Percentiles rank a stretch among this genome's conserved stretches.
Evolutionary conservation across 108 stramenopile genomes (phyloP).

Genomic region (Skeletonema grethae): DNA sequence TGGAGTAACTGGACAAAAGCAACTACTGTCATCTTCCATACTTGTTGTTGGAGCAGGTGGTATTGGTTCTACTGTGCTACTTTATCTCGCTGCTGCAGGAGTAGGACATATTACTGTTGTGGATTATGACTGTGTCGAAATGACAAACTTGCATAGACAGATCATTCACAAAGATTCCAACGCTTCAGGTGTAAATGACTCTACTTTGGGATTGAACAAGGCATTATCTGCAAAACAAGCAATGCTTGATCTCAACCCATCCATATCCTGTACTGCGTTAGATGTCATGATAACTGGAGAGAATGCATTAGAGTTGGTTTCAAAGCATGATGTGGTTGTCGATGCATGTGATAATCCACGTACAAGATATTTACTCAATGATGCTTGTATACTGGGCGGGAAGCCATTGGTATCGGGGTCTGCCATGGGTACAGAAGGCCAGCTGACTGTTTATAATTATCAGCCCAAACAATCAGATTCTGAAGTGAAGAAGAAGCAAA

Average conservation of each 20-base stretch:
- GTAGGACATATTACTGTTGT: slow-evolving; percentile 85
- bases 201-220: slow-evolving; percentile 77
- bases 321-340: slow-evolving; percentile 78
- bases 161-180: slow-evolving; percentile 78
- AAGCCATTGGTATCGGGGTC: slow-evolving; percentile 84
- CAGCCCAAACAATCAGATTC: neutral
- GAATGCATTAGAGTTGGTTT: slow-evolving; percentile 71
- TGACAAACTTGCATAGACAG: slow-evolving; percentile 96
- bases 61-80: slow-evolving; percentile 80
- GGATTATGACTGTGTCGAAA: slow-evolving; percentile 94
- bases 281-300: slow-evolving; percentile 44
- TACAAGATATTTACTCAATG: slow-evolving; percentile 94
- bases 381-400: slow-evolving; percentile 89
- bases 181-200: slow-evolving; percentile 13
- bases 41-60: slow-evolving; percentile 87
- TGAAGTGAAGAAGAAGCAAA: slow-evolving; percentile 4
- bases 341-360: slow-evolving; percentile 97
- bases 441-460: slow-evolving; percentile 85
- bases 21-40: slow-evolving; percentile 67
- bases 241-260: slow-evolving; percentile 69
- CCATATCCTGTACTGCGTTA: slow-evolving; percentile 51
- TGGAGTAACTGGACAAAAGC: slow-evolving; percentile 77
- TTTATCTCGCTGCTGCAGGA: slow-evolving; percentile 82
- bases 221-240: slow-evolving; percentile 74
- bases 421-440: slow-evolving; percentile 88